Evolutionary conservation across 108 stramenopile genomes (phyloP), one percentile per base, ranked within the genome.

Genomic region (Schizochytrium sp.): DNA sequence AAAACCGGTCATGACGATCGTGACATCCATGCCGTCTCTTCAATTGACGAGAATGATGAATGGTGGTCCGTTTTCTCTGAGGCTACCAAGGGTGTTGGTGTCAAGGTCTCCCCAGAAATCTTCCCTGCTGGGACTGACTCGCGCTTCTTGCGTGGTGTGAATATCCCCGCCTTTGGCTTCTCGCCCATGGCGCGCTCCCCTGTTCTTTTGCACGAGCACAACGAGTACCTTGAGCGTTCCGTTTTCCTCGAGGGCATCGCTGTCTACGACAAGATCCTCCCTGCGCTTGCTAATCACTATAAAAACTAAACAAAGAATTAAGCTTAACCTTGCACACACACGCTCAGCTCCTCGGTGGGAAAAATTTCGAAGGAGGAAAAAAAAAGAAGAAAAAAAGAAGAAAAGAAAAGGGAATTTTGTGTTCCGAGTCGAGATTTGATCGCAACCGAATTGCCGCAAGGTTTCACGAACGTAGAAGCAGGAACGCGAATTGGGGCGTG

Each of bases 91-190:
- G 71, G 72, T 23, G 95, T 94, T 88, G 97, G 95, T 10, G 91
- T 94, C 55, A 48, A 90, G 44, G 76, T 97, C 18, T 92, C 88
- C 57, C 96, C 98, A 0, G 95, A 96, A 88, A 94, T 98, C n/a
- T 98, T 98, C 93, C 98, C 98, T 5, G 98, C 97, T 5, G 97
- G 96, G 34, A 98, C 98, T 21, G 98, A 98, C 92, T 95, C 95
- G 8, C 93, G 98, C 10, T 98, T 97, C 91, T 72, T 98, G 60
- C 91, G 98, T 14, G 94, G 92, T 19, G 69, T 97, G 72, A 97
- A 97, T 5, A 93, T 98, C 57, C 92, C 95, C 34, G 98, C 98
- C 8, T 90, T 98, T 87, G 98, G 97, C 43, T 98, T 98, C 90
- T 95, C 94, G 21, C 98, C 98, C 21, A 98, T 98, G 96, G 90